Evolutionary conservation across 306 rosid genomes (phyloP), one percentile per base, ranked within the genome.

Genomic region (Quercus ilex): DNA sequence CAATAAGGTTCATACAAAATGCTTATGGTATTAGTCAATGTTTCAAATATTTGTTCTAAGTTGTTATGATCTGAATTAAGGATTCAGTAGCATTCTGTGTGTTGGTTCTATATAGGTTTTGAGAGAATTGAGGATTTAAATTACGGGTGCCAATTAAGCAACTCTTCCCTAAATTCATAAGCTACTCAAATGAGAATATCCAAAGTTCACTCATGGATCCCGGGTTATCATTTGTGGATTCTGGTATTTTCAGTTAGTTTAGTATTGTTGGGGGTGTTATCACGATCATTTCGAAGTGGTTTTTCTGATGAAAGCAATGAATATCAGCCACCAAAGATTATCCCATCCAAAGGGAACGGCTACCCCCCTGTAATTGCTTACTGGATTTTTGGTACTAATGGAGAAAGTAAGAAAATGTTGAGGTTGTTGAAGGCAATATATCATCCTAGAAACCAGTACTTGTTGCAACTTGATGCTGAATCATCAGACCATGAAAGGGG

Each of bases 391-490:
- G 94, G 97, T 14, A 62, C 85, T 4, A 87, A 73, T 5, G 90
- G 90, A 72, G 94, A 92, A 57, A 67, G 23, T 59, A 83, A 85
- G 74, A 84, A 75, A 77, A 87, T 86, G 46, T 4, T 77, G 75
- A 89, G 92, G 82, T 83, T 92, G 15, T 73, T 92, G 81, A 88
- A 86, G 85, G 97, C 95, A 20, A 67, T 86, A 26, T 92, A 92
- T 65, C 95, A 92, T 83, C 93, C 92, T 38, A 87, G 95, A 82
- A 92, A 92, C 72, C 95, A 79, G 63, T 91, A 92, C 81, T 28
- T 92, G 23, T 87, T 92, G 79, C 92, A 92, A 63, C 92, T 92
- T 30, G 92, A 89, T 78, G 88, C 88, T 49, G 73, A 58, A 55
- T 73, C 90, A 1, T 82, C 88, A 20, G 90, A 85, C 17, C 74